These are phyloP conservation scores for Verticillium longisporum DNA, from an alignment of 2,329 filamentous ascomycete species.

Conservation along the genomic window DNA sequence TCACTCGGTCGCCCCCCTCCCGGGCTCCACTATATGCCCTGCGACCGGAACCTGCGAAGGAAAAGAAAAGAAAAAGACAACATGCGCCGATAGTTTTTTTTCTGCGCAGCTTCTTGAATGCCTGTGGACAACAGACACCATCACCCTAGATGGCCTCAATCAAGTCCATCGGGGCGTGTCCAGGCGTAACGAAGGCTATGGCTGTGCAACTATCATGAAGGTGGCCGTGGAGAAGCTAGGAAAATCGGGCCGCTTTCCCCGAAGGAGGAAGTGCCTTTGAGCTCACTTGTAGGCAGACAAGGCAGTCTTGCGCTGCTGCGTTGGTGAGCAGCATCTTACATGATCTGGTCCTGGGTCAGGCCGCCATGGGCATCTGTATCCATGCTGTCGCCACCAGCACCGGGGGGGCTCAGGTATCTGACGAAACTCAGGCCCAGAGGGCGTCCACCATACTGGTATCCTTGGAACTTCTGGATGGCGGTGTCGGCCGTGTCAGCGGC, in stretches of 20 bases:
- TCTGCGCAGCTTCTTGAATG: background rate
- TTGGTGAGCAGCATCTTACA: constrained; percentile 46
- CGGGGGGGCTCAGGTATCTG: constrained; percentile 73
- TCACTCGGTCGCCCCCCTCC: background rate
- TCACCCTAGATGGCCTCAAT: background rate
- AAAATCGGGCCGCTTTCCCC: background rate
- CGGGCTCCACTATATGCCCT: background rate
- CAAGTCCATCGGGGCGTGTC: background rate
- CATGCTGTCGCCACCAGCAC: constrained; percentile 62
- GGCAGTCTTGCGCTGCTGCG: background rate
- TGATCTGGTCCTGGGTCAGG: constrained; percentile 96
- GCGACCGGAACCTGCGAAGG: background rate
- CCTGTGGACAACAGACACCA: background rate
- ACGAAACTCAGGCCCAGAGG: constrained; percentile 90
- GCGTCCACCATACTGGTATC: constrained; percentile 93
- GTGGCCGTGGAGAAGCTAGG: background rate
- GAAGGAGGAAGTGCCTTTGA: background rate
- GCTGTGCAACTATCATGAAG: background rate
- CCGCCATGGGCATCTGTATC: constrained; percentile 70
- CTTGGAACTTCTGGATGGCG: constrained; percentile 93
- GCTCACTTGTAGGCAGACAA: background rate
- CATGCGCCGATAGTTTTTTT: background rate
- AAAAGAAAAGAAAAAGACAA: background rate
- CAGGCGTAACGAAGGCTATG: background rate
- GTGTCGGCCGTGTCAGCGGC: constrained; percentile 78